Evolutionary conservation across 2,329 filamentous ascomycete genomes (phyloP), one percentile per base, ranked within the genome.

Genomic region (Trichoderma sp.): DNA sequence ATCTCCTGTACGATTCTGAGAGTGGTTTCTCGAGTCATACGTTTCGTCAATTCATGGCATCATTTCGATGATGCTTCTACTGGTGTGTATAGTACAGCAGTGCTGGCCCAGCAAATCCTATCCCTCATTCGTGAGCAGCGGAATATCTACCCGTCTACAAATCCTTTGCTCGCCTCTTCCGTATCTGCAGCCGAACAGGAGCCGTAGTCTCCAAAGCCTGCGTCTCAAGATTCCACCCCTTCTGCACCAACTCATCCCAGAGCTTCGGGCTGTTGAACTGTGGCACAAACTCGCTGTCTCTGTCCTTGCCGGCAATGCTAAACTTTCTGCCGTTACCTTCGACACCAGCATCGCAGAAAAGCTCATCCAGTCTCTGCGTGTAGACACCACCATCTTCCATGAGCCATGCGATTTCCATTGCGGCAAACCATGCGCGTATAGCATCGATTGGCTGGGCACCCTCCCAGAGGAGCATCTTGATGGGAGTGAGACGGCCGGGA

Each of bases 141-240:
- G 32, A 30, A 26, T 17, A 13, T 61, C 13, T 11, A 36, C 12
- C 23, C 13, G n/a, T 55, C 26, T 47, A 81, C 62, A 76, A 55
- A 12, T 78, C 72, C 71, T 81, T 82, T 65, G 76, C 74, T n/a
- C 63, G 53, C 43, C 65, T 69, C 3, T 73, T 36, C 32, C 75
- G 75, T 28, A 76, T 73, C 8, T 73, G 71, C 32, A 84, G 68
- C 7, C 82, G 78, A 17, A 81, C 75, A 1, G 82, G 81, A 1
- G 79, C 79, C 1, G 72, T 75, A 1, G 81, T 82, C 76, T 84
- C 82, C 17, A 84, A 77, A 0, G 78, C 75, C 68, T 82, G 80
- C 3, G 78, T 74, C 5, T 77, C 73, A 6, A 81, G 32, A 50
- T 80, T 78, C 82, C 82, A 84, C 0, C 82, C 81, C 32, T 75